These are phyloP conservation scores for Marasmius tenuissimus DNA, from an alignment of 1,284 basidiomycete species.

Conservation along the genomic window DNA sequence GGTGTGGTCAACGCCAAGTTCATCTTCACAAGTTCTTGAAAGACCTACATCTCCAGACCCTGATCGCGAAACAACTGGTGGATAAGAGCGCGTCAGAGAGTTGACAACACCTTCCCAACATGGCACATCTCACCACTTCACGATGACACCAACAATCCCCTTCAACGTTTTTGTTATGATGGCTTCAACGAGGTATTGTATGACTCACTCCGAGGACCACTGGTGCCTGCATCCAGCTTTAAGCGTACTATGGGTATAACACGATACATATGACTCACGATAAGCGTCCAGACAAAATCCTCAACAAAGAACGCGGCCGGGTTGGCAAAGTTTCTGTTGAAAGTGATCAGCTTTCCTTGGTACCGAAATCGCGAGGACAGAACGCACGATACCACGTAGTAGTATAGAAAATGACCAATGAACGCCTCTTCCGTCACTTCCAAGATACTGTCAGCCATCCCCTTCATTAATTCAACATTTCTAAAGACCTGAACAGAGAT, in stretches of 20 bases:
- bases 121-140: slow-evolving; percentile 9
- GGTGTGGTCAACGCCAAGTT: not conserved
- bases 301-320: slow-evolving; percentile 1
- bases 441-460: slow-evolving; percentile 1
- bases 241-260: not conserved
- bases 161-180: not conserved
- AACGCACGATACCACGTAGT: slow-evolving; percentile 15
- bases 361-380: not conserved
- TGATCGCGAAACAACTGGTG: slow-evolving; percentile 12
- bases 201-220: not conserved
- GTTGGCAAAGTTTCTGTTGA: slow-evolving; percentile 4
- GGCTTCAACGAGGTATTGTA: too few relatives aligned
- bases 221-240: not conserved
- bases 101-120: too few relatives aligned
- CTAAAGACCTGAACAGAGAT: too few relatives aligned
- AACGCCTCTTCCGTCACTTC: slow-evolving; percentile 10
- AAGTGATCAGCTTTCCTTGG: not conserved
- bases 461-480: not conserved
- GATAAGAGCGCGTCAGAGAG: not conserved
- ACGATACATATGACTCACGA: not conserved
- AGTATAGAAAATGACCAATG: slow-evolving; percentile 17
- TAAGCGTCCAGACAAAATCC: slow-evolving; percentile 7
- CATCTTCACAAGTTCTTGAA: not conserved
- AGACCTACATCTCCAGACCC: slow-evolving; percentile 16
- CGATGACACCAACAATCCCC: slow-evolving; percentile 8